A percentile compares a stretch with the other conserved stretches of the same genome.
Evolutionary conservation across 345 rosid genomes (phyloP).

Genomic region (Ricinus communis): DNA sequence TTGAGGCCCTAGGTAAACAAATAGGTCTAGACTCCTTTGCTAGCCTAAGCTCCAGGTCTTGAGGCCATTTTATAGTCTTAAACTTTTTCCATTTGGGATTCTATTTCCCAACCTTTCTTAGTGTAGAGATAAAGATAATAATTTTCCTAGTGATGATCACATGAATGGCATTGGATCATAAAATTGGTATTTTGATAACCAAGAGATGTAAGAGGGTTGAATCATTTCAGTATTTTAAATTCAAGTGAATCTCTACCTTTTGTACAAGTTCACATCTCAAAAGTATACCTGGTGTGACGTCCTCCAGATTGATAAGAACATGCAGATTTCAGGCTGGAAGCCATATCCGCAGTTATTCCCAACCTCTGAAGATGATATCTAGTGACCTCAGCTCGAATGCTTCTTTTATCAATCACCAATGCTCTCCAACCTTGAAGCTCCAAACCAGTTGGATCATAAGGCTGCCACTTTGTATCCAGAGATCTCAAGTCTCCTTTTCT

Average conservation of each 20-base stretch:
- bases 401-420: slow-evolving; percentile 69
- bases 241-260: slow-evolving; percentile 4
- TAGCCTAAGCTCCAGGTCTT: too few relatives aligned
- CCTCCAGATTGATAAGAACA: slow-evolving; percentile 37
- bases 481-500: slow-evolving; percentile 46
- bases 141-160: neutral
- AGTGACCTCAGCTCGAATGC: slow-evolving; percentile 76
- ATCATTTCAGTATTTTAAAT: neutral
- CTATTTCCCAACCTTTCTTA: too few relatives aligned
- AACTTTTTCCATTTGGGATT: too few relatives aligned
- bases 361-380: slow-evolving; percentile 71
- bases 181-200: neutral
- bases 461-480: slow-evolving; percentile 44
- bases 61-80: too few relatives aligned
- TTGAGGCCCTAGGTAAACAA: too few relatives aligned
- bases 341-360: slow-evolving; percentile 52
- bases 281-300: slow-evolving; percentile 42
- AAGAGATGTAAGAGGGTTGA: neutral
- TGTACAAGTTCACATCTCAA: slow-evolving; percentile 2
- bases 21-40: too few relatives aligned
- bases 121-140: neutral
- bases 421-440: slow-evolving; percentile 67
- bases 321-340: slow-evolving; percentile 47
- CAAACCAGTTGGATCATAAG: slow-evolving; percentile 39
- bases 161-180: neutral